These are phyloP conservation scores for Solanum virginianum DNA, from an alignment of 257 asterid species.

Conservation along the genomic window DNA sequence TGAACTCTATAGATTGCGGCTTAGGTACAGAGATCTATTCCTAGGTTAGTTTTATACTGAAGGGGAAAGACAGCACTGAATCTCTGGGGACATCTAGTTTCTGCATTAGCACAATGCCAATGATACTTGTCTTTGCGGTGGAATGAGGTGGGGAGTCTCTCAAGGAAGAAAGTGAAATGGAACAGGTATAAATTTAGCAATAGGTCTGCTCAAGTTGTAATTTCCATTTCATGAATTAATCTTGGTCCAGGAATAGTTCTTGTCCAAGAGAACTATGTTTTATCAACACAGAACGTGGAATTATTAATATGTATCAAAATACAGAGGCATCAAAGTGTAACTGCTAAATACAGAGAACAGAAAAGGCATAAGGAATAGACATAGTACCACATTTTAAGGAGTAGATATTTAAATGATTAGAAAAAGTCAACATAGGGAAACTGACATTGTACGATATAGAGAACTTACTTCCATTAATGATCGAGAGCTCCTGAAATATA, in stretches of 20 bases:
- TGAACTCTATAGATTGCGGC: background rate
- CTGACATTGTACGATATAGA: background rate
- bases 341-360: background rate
- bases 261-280: background rate
- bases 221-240: background rate
- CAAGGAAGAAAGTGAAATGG: background rate
- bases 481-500: slow-evolving; percentile 85
- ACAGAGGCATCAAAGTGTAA: background rate
- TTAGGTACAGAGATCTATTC: background rate
- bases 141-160: background rate
- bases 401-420: background rate
- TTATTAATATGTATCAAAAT: background rate
- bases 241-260: background rate
- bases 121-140: background rate
- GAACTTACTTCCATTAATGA: slow-evolving; percentile 72
- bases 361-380: background rate
- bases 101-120: background rate
- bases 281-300: background rate
- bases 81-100: background rate
- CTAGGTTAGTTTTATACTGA: background rate
- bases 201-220: background rate
- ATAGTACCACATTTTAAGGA: background rate
- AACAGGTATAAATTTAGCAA: background rate
- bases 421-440: background rate
- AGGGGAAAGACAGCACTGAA: background rate